Evolutionary conservation across 2,329 filamentous ascomycete species (phyloP).

Genomic region (Verticillium alfalfae): DNA sequence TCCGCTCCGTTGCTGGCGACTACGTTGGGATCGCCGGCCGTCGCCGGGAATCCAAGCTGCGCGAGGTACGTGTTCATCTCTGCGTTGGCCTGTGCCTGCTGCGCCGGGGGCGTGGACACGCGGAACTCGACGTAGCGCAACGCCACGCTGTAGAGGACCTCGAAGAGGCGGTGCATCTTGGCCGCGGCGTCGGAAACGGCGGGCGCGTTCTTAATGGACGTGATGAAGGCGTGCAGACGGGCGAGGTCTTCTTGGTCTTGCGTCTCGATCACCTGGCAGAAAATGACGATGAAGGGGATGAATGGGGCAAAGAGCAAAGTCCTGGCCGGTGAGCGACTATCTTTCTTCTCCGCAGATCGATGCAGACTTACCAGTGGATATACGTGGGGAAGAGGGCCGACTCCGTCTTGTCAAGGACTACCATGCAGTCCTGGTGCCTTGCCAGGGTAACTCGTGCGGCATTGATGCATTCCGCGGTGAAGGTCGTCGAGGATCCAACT

Average conservation of each 20-base stretch:
- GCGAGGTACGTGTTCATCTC: slow-evolving; percentile 47
- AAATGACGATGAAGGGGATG: slow-evolving; percentile 47
- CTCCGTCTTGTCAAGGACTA: slow-evolving; percentile 26
- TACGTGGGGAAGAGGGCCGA: slow-evolving; percentile 30
- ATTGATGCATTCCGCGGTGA: slow-evolving; percentile 34
- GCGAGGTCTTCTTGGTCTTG: slow-evolving; percentile 31
- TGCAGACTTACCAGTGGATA: slow-evolving; percentile 32
- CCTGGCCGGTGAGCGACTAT: slow-evolving; percentile 18
- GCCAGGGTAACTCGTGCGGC: slow-evolving; percentile 33
- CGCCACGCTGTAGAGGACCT: slow-evolving; percentile 53
- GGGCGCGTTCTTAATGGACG: slow-evolving; percentile 43
- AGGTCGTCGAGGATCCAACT: slow-evolving; percentile 22
- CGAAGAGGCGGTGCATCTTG: slow-evolving; percentile 52
- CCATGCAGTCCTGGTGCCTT: slow-evolving; percentile 33
- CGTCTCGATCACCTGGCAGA: slow-evolving; percentile 44
- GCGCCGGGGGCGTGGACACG: slow-evolving; percentile 16
- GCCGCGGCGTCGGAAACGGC: slow-evolving; percentile 41
- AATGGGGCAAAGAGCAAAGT: slow-evolving; percentile 45
- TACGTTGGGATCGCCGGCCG: neutral
- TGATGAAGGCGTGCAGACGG: slow-evolving; percentile 44
- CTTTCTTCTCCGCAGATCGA: neutral
- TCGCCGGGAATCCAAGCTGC: slow-evolving; percentile 38
- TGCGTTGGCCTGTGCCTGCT: slow-evolving; percentile 23
- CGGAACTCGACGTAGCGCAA: slow-evolving; percentile 54
- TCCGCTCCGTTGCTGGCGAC: slow-evolving; percentile 2